Evolutionary conservation across 2,329 filamentous ascomycete genomes (phyloP).

Genomic region (Botrytis deweyae): DNA sequence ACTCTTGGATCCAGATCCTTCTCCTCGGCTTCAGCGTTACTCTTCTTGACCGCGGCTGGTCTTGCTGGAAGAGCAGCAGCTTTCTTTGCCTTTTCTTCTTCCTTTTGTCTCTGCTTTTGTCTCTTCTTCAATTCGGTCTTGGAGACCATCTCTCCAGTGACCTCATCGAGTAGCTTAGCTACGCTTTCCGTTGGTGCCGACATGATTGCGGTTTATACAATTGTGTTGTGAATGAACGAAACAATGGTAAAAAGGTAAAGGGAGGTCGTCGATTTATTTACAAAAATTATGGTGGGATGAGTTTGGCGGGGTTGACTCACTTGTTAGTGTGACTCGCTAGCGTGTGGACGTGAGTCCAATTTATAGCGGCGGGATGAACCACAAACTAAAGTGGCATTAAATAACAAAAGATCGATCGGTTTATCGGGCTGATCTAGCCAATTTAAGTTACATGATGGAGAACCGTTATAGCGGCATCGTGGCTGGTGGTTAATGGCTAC

Average conservation of each 20-base stretch:
- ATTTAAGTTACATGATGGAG: neutral
- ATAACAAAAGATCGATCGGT: neutral
- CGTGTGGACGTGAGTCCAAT: neutral
- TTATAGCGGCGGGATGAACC: neutral
- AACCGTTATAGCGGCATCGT: neutral
- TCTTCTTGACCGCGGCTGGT: constrained; percentile 58
- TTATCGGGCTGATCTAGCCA: neutral
- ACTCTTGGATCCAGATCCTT: constrained; percentile 77
- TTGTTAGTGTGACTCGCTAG: neutral
- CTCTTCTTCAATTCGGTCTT: constrained; percentile 93
- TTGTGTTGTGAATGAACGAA: neutral
- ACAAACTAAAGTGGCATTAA: neutral
- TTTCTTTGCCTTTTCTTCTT: constrained; percentile 86
- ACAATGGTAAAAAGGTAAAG: neutral
- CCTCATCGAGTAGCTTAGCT: constrained; percentile 72
- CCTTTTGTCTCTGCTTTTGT: constrained; percentile 84
- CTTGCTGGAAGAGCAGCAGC: constrained; percentile 64
- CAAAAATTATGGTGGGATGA: constrained; percentile 11
- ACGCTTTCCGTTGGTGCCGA: constrained; percentile 34
- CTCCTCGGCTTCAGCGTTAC: constrained; percentile 53
- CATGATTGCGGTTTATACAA: constrained; percentile 33
- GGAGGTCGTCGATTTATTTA: neutral
- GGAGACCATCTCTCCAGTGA: constrained; percentile 83
- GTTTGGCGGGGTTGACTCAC: constrained; percentile 7
- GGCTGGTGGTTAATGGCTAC: neutral